Evolutionary conservation across 2,329 filamentous ascomycete species (phyloP).

Genomic region (Leptographium galeiforme): DNA sequence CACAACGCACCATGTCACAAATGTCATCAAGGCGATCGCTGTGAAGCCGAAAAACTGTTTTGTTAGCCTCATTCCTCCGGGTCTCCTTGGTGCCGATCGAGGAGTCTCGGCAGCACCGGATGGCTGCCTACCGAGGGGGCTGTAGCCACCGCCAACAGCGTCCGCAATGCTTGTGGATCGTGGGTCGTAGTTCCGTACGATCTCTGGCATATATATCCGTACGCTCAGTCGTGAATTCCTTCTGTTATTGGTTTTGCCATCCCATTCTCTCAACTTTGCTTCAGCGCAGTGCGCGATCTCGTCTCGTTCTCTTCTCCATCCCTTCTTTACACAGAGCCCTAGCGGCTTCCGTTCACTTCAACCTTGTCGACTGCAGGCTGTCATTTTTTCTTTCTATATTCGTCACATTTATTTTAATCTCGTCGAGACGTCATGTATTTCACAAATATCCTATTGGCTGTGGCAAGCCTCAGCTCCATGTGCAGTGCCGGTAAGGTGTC

Average conservation of each 20-base stretch:
- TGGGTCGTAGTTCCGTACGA: not conserved
- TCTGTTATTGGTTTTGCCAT: conserved; percentile 3
- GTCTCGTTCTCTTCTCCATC: conserved; percentile 1
- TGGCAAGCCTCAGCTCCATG: conserved; percentile 16
- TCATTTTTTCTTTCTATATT: conserved; percentile 7
- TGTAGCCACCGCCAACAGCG: too few relatives aligned
- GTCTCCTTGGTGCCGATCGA: not conserved
- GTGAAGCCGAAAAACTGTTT: not conserved
- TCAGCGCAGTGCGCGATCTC: not conserved
- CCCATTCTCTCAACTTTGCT: conserved; percentile 5
- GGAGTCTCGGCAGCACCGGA: not conserved
- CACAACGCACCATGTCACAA: not conserved
- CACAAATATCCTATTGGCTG: conserved; percentile 14
- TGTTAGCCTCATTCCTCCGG: not conserved
- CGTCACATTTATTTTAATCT: not conserved
- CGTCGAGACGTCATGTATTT: conserved; percentile 14
- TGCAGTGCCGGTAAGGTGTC: conserved; percentile 16
- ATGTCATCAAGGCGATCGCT: not conserved
- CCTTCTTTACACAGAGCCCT: conserved; percentile 9
- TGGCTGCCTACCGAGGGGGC: not conserved
- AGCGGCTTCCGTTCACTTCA: conserved; percentile 10
- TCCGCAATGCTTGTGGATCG: not conserved
- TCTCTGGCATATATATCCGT: not conserved
- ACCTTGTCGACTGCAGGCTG: not conserved
- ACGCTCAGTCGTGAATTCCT: not conserved